Evolutionary conservation across 2,329 filamentous ascomycete species (phyloP), one percentile per base, ranked within the genome.

Genomic region (Penicillium sp.): DNA sequence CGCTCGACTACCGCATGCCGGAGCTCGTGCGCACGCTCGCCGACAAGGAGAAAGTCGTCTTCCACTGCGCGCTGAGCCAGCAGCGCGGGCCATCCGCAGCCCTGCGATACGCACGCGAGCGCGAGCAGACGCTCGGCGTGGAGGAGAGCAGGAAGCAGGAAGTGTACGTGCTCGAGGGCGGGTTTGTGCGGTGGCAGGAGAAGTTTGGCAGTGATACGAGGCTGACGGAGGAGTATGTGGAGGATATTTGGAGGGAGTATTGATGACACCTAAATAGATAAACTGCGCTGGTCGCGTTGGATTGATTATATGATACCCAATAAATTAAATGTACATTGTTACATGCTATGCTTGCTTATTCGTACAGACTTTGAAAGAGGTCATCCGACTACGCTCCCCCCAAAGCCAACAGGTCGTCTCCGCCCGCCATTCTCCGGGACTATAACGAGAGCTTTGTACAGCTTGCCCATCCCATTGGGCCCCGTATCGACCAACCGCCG

Each of bases 361-460:
- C n/a, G n/a, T n/a, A n/a, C n/a, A n/a, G n/a, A n/a, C n/a, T n/a
- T n/a, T n/a, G n/a, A n/a, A n/a, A n/a, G 14, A 8, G 24, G 8
- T 59, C 51, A 59, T 16, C 50, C 61, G 47, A 61, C 62, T 57
- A 77, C 64, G 73, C 65, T 85, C 0, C 93, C 94, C 0, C 94
- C 94, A 77, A 99, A 97, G 0, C 94, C 94, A 55, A 96, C 91
- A 2, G 93, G 93, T 58, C 87, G 81, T 65, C 91, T 84, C 59
- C 78, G 81, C 1, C 88, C 87, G 35, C 80, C 82, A 61, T 89
- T 90, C 72, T 92, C 88, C 0, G 94, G 94, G 65, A 97, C 69
- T 65, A 99, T 90, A 12, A 92, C 90, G 81, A 99, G 81, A 23
- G 85, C 92, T 76, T 97, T 97, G 72, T 99, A 99, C 21, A 96